Evolutionary conservation across 1,284 basidiomycete species (phyloP).

Genomic region (Rhodotorula sp.): DNA sequence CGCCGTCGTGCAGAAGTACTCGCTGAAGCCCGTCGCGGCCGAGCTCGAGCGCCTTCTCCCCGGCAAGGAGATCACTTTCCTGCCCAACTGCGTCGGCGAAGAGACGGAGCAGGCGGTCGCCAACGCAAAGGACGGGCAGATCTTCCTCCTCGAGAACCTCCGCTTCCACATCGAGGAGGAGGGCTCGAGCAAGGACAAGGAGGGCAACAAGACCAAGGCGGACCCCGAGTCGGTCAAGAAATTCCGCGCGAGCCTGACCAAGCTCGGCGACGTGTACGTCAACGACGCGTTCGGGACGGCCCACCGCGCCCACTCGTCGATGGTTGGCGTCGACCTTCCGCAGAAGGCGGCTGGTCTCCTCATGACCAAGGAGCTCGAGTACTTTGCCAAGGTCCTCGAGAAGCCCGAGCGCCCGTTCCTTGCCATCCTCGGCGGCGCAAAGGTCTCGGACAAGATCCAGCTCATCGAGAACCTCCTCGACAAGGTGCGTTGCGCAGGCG

Average conservation of each 20-base stretch:
- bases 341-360: constrained; percentile 94
- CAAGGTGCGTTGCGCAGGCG: constrained; percentile 62
- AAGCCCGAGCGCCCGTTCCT: constrained; percentile 93
- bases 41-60: constrained; percentile 48
- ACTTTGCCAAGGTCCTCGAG: constrained; percentile 97
- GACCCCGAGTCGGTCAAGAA: constrained; percentile 76
- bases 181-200: constrained; percentile 88
- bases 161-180: constrained; percentile 99
- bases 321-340: constrained; percentile 95
- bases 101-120: constrained; percentile 77
- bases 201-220: constrained; percentile 90
- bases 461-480: constrained; percentile 99
- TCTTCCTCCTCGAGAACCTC: constrained; percentile 95
- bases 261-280: constrained; percentile 93
- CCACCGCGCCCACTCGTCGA: constrained; percentile 96
- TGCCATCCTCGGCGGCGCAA: constrained; percentile 96
- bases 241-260: constrained; percentile 85
- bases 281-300: constrained; percentile 99
- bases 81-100: constrained; percentile 81
- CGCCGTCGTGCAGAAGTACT: constrained; percentile 84
- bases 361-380: constrained; percentile 98
- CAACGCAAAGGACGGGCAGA: constrained; percentile 69
- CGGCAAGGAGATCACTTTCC: constrained; percentile 72
- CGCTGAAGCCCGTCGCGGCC: constrained; percentile 76
- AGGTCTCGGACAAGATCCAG: constrained; percentile 98